These are phyloP conservation scores for Nemania sp. DNA, from an alignment of 2,329 filamentous ascomycete genomes.

Conservation along the genomic window DNA sequence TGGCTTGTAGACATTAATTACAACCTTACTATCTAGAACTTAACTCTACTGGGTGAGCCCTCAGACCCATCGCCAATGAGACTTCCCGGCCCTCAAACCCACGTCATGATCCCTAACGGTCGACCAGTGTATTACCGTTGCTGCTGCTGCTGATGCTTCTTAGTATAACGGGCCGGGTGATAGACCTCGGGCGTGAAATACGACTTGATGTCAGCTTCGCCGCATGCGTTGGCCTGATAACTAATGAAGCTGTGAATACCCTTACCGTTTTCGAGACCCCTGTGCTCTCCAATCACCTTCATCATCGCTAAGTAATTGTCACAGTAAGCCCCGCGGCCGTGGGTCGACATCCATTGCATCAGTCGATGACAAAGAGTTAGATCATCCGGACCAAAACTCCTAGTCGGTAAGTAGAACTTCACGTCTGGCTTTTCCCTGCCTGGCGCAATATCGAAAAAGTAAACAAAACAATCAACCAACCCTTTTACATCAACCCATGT, in stretches of 20 bases:
- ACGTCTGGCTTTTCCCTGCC: conserved; percentile 25
- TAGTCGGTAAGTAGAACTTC: conserved; percentile 29
- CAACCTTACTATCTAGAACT: no score
- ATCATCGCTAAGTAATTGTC: conserved; percentile 11
- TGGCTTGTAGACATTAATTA: no score
- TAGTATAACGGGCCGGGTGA: not conserved
- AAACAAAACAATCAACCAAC: conserved; percentile 24
- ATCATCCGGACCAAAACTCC: conserved; percentile 28
- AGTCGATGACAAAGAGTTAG: conserved; percentile 13
- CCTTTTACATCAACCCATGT: conserved; percentile 9
- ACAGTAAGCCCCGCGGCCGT: conserved; percentile 17
- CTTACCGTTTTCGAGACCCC: conserved; percentile 4
- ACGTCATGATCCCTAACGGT: no score
- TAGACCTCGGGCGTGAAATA: conserved; percentile 14
- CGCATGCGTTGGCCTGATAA: conserved; percentile 10
- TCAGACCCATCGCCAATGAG: no score
- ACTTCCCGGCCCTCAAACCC: no score
- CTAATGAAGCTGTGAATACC: conserved; percentile 21
- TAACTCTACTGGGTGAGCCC: no score
- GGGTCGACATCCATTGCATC: conserved; percentile 23
- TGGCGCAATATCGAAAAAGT: conserved; percentile 35
- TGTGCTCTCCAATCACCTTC: conserved; percentile 5
- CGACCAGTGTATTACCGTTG: no score
- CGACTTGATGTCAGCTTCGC: conserved; percentile 18
- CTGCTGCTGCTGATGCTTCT: no score